Base-by-base conservation (phyloP, 2,329 filamentous ascomycete genomes). In the Fusarium newnesense region DNA sequence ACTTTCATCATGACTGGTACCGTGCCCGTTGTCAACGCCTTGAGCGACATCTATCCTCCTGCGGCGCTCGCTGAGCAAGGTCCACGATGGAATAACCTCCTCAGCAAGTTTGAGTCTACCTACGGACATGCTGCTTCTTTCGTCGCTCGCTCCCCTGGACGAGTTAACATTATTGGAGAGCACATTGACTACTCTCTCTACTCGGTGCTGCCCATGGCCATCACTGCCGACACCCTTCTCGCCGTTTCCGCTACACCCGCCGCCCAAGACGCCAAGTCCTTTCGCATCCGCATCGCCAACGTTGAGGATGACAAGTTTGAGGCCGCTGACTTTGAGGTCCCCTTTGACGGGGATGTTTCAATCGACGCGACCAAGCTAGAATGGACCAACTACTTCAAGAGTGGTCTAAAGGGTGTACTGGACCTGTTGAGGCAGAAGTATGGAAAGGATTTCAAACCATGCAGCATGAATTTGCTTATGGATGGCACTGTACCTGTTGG, bases 111-210 rank as follows among this genome's bases (percentile, higher is more conserved):
- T 83, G 85, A 91, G 75, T 83, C 88, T 65, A 85, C 84, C 46
- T 97, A 96, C 83, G 91, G 90, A 75, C 87, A 90, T 58, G 84
- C 87, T 21, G 91, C 95, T 43, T 88, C 93, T 67, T 98, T 97
- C 78, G 90, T 98, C 26, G 90, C 96, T 15, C 92, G 96, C 72
- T 97, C 95, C 62, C 96, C 96, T 2, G 96, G 96, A 68, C 90
- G 96, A 75, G 96, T 99, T 75, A 98, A 98, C 85, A 96, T 99
- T 79, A 98, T 99, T 80, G 96, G 96, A 82, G 96, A 99, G 87
- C 96, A 99, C 85, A 97, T 99, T 79, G 96, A 99, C 85, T 99
- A 99, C 85, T 97, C 94, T 19, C 90, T 99, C 26, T 99, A 98
- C 86, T 92, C 96, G 76, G 95, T 98, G 67, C 88, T 99, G 30